These are phyloP conservation scores for Singerocomus rubriflavus DNA, from an alignment of 1,284 basidiomycete genomes.

Conservation along the genomic window DNA sequence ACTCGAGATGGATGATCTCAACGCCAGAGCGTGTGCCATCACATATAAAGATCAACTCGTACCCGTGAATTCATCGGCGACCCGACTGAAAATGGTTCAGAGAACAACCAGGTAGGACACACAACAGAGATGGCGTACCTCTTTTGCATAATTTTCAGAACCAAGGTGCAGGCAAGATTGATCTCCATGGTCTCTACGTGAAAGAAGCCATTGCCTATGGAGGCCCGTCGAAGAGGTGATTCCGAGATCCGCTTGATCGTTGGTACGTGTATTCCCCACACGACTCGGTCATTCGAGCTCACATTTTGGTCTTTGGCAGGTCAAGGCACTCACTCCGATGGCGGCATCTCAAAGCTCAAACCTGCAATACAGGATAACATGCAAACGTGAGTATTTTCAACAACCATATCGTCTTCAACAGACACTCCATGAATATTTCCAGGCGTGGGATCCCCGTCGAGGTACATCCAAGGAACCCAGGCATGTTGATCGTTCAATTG, in stretches of 20 bases:
- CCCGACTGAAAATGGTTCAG: constrained; percentile 9
- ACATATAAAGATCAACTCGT: constrained; percentile 67
- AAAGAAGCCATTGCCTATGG: constrained; percentile 76
- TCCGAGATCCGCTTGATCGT: constrained; percentile 82
- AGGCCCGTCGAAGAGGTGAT: constrained; percentile 63
- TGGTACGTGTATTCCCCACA: constrained; percentile 46
- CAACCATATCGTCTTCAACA: background rate
- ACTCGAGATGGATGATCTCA: constrained; percentile 71
- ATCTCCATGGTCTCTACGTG: constrained; percentile 89
- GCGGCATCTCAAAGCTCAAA: constrained; percentile 83
- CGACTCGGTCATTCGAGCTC: background rate
- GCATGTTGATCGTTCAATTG: constrained; percentile 82
- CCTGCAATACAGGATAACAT: constrained; percentile 90
- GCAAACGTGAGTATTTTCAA: constrained; percentile 52
- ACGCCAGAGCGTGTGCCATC: constrained; percentile 83
- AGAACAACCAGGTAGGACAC: constrained; percentile 25
- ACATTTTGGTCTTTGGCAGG: constrained; percentile 34
- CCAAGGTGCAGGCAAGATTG: constrained; percentile 67
- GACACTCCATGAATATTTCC: background rate
- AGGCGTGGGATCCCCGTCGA: constrained; percentile 29
- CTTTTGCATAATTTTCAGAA: constrained; percentile 39
- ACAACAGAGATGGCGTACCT: background rate
- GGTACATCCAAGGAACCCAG: constrained; percentile 79
- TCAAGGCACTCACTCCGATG: constrained; percentile 83
- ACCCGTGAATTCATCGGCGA: background rate